Conservation (phyloP, 1,284 basidiomycete species). For the Ustilago tritici region DNA sequence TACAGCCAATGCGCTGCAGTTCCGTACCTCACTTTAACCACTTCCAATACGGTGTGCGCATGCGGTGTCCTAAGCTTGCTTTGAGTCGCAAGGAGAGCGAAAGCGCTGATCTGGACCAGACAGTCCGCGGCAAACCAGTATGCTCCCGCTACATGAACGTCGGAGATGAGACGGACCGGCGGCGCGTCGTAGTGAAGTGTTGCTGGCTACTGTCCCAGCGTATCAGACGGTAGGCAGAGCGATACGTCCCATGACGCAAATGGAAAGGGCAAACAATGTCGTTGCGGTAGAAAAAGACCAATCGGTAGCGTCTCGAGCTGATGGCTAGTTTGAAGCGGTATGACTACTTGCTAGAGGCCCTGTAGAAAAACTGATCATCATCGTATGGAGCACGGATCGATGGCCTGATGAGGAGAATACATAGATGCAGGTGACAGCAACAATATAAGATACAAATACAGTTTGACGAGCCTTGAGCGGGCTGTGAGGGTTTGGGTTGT, state of each 20-base stretch:
- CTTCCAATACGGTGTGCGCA: constrained; percentile 64
- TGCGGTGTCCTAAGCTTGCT: constrained; percentile 54
- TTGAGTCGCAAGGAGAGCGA: constrained; percentile 58
- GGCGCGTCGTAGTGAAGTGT: too few species aligned
- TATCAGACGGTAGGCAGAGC: too few species aligned
- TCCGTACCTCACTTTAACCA: constrained; percentile 61
- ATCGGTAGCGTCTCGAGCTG: too few species aligned
- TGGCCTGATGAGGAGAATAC: constrained; percentile 13
- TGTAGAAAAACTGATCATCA: neutral
- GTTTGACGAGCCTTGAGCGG: neutral
- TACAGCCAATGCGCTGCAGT: constrained; percentile 58
- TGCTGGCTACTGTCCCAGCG: too few species aligned
- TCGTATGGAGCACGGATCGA: neutral
- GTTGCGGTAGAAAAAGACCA: too few species aligned
- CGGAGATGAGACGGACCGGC: too few species aligned
- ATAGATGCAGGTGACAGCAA: constrained; percentile 1
- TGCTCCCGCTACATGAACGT: constrained; percentile 29
- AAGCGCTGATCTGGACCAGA: constrained; percentile 54
- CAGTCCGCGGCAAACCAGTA: constrained; percentile 59
- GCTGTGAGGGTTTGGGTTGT: neutral
- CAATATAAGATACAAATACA: constrained; percentile 16
- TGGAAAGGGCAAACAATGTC: too few species aligned
- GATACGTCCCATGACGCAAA: too few species aligned
- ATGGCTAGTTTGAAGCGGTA: too few species aligned
- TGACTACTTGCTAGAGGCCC: neutral